These are phyloP conservation scores for Candida argentea DNA, from an alignment of 805 yeast species.

Conservation along the genomic window DNA sequence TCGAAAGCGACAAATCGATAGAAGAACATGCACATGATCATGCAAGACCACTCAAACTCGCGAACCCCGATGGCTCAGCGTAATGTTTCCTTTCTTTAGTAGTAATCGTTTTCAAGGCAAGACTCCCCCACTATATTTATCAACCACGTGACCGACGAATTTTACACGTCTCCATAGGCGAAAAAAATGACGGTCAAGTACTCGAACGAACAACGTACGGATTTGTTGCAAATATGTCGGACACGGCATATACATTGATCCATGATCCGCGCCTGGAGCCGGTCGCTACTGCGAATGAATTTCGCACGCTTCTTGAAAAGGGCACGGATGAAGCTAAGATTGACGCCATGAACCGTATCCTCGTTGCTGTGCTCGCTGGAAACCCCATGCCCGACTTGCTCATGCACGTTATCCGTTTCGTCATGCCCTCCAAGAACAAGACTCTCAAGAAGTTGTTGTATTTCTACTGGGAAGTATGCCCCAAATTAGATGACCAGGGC, in stretches of 20 bases:
- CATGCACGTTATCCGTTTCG: slow-evolving; percentile 95
- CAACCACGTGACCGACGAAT: no score
- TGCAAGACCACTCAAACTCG: no score
- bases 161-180: no score
- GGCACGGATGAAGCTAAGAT: slow-evolving; percentile 84
- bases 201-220: slow-evolving; percentile 1
- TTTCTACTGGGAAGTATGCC: slow-evolving; percentile 97
- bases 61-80: no score
- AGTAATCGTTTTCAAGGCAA: no score
- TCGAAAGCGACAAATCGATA: slow-evolving; percentile 13
- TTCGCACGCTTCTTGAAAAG: slow-evolving; percentile 70
- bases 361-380: slow-evolving; percentile 82
- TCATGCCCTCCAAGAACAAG: slow-evolving; percentile 92
- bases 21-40: slow-evolving; percentile 7
- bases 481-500: slow-evolving; percentile 80
- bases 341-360: slow-evolving; percentile 80
- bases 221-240: no score
- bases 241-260: slow-evolving; percentile 63
- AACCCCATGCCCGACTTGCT: slow-evolving; percentile 85
- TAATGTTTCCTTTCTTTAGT: no score
- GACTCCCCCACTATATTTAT: no score
- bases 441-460: slow-evolving; percentile 86
- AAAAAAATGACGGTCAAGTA: slow-evolving; percentile 2
- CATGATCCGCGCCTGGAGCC: slow-evolving; percentile 64
- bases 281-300: slow-evolving; percentile 59